Conservation (phyloP, 257 asterid genomes). For the Ilex asprella region DNA sequence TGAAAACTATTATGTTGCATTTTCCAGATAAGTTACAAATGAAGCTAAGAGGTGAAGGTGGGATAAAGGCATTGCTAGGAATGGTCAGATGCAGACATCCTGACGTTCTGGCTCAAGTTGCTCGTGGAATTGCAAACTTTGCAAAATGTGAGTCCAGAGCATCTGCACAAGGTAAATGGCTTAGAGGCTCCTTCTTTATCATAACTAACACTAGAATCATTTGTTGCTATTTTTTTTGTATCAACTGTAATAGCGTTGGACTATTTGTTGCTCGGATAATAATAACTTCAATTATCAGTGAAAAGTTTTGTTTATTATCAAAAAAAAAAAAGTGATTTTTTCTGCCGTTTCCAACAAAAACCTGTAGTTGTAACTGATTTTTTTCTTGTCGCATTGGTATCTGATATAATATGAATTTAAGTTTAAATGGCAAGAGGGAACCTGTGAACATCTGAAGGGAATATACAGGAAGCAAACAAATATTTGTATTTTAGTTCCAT, state of each 20-base stretch:
- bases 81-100: conserved; percentile 82
- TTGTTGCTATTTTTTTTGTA: too few species aligned
- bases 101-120: conserved; percentile 88
- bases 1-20: conserved; percentile 8
- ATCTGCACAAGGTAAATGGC: conserved; percentile 50
- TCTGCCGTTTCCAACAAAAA: too few species aligned
- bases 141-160: conserved; percentile 93
- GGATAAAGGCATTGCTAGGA: conserved; percentile 65
- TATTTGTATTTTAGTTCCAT: too few species aligned
- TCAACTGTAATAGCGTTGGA: too few species aligned
- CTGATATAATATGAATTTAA: neutral
- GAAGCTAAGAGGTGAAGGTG: conserved; percentile 66
- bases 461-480: neutral
- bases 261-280: too few species aligned
- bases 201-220: neutral
- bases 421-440: neutral
- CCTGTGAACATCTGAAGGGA: neutral
- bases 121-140: conserved; percentile 88
- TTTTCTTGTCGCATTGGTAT: neutral
- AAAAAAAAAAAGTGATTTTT: too few species aligned
- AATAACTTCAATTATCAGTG: too few species aligned
- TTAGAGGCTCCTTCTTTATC: neutral
- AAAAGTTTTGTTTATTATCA: too few species aligned
- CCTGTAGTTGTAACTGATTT: too few species aligned
- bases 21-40: conserved; percentile 56